Percentiles rank a stretch among this genome's conserved stretches.
These are phyloP conservation scores for Roridomyces roridus DNA, from an alignment of 768 basidiomycete species.

Conservation along the genomic window DNA sequence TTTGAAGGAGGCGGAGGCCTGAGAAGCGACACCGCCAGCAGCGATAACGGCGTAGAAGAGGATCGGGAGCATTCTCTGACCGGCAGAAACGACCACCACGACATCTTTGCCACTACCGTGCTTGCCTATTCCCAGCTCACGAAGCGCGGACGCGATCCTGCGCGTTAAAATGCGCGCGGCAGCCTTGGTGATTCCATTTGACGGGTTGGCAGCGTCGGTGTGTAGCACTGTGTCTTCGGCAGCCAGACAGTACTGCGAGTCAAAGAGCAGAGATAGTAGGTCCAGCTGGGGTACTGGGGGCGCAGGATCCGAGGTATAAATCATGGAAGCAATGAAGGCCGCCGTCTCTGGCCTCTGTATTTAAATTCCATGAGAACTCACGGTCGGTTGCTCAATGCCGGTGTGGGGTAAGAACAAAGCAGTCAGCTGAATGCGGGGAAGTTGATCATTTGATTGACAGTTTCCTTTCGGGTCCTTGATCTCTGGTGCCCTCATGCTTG, in stretches of 20 bases:
- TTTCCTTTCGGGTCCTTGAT: no score
- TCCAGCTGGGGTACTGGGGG: conserved; percentile 17
- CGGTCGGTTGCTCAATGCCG: no score
- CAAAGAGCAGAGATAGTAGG: conserved; percentile 17
- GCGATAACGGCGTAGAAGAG: conserved; percentile 23
- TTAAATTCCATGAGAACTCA: no score
- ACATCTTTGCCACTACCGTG: conserved; percentile 18
- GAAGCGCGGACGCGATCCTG: conserved; percentile 16
- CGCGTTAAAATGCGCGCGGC: conserved; percentile 14
- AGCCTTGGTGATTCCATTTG: conserved; percentile 13
- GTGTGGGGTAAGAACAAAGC: no score
- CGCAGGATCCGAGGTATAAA: neutral
- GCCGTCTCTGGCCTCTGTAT: no score
- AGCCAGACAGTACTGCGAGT: neutral
- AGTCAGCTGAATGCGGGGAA: no score
- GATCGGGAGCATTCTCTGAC: conserved; percentile 19
- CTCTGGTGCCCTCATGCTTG: no score
- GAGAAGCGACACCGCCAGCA: conserved; percentile 17
- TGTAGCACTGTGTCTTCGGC: conserved; percentile 16
- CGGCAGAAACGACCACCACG: conserved; percentile 16
- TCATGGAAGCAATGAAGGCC: conserved; percentile 1
- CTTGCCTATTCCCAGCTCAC: conserved; percentile 13
- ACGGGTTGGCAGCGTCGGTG: conserved; percentile 18
- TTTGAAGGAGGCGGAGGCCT: conserved; percentile 14
- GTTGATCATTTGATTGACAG: no score